Conservation (phyloP, 2,329 filamentous ascomycete species). For the Penicillium janthinellum region DNA sequence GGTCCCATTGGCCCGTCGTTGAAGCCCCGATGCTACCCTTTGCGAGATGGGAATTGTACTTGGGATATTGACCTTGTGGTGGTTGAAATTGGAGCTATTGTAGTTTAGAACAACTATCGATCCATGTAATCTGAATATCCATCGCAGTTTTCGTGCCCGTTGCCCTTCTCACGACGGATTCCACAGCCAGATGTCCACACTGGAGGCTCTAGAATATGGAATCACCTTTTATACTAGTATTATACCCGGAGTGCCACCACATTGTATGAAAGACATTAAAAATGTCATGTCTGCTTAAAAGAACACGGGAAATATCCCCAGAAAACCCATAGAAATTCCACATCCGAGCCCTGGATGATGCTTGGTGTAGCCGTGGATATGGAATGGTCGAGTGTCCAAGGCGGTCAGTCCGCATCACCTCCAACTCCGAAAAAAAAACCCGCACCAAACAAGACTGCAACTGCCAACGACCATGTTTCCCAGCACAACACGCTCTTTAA, state of each 20-base stretch:
- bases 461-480: constrained; percentile 28
- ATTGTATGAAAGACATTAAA: neutral
- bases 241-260: too few species aligned
- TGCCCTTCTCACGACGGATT: too few species aligned
- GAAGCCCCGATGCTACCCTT: neutral
- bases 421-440: constrained; percentile 27
- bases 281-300: neutral
- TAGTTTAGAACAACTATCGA: too few species aligned
- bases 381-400: constrained; percentile 3
- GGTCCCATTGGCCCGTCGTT: constrained; percentile 10
- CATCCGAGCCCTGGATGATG: neutral
- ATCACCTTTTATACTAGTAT: too few species aligned
- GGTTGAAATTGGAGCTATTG: too few species aligned
- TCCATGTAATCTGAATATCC: too few species aligned
- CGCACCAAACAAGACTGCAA: constrained; percentile 15
- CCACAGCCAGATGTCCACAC: too few species aligned
- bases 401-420: constrained; percentile 16
- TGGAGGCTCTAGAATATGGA: too few species aligned
- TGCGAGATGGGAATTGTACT: neutral
- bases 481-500: constrained; percentile 24
- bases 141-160: too few species aligned
- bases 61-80: neutral
- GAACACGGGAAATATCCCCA: neutral
- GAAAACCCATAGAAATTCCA: neutral
- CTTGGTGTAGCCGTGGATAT: neutral